Evolutionary conservation across 164 flowering plant species (phyloP).

Genomic region (Protea cynaroides): DNA sequence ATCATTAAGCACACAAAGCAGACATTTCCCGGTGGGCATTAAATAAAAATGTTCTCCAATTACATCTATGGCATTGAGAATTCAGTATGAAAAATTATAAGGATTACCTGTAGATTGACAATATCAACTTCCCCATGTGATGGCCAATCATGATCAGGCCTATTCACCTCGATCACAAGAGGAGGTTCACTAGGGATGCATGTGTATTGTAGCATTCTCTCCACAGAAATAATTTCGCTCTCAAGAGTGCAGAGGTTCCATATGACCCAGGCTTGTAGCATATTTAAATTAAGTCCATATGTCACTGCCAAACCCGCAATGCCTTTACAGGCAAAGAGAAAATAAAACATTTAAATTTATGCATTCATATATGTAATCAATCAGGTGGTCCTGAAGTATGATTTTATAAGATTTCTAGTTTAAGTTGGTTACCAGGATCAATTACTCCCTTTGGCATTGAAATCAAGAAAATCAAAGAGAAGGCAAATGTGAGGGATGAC

Average conservation of each 20-base stretch:
- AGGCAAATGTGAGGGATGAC: constrained; percentile 8
- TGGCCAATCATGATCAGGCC: neutral
- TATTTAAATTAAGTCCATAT: neutral
- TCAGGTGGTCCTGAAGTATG: too few species aligned
- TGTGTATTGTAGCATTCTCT: constrained; percentile 1
- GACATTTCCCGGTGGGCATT: too few species aligned
- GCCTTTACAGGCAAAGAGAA: neutral
- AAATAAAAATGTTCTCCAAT: too few species aligned
- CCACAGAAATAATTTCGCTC: neutral
- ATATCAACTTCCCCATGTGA: neutral
- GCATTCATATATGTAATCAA: too few species aligned
- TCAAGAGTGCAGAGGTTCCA: neutral
- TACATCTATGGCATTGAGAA: too few species aligned
- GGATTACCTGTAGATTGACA: neutral
- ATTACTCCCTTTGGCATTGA: constrained; percentile 9
- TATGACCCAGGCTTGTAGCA: neutral
- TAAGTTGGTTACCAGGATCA: constrained; percentile 8
- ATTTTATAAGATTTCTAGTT: neutral
- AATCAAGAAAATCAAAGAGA: constrained; percentile 8
- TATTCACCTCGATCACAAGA: neutral
- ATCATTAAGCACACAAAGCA: too few species aligned
- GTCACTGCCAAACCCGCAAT: constrained; percentile 1
- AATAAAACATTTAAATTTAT: too few species aligned
- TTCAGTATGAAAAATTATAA: too few species aligned
- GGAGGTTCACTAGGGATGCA: constrained; percentile 1